Conservation (phyloP, 2,329 filamentous ascomycete genomes). For the Curvularia eragrostidis region DNA sequence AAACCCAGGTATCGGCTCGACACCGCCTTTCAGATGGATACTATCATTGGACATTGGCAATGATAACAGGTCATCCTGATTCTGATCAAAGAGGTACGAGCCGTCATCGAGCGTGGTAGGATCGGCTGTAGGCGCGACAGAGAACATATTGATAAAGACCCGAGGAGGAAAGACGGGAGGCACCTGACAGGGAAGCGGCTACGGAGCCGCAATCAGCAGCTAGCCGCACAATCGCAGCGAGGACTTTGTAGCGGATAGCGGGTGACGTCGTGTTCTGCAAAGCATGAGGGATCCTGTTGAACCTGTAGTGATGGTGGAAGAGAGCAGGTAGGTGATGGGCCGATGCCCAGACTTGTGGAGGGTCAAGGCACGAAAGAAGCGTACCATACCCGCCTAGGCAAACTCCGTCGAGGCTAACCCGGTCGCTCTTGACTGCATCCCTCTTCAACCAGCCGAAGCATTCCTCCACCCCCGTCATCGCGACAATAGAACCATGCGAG, state of each 20-base stretch:
- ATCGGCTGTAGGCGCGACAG: constrained; percentile 43
- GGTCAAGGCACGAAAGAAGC: constrained; percentile 36
- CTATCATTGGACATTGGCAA: constrained; percentile 44
- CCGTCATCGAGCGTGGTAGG: constrained; percentile 44
- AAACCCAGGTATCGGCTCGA: constrained; percentile 43
- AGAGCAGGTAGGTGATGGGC: constrained; percentile 31
- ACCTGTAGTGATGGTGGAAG: constrained; percentile 37
- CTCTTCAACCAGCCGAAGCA: constrained; percentile 2
- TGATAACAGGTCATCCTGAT: constrained; percentile 41
- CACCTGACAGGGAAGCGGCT: constrained; percentile 39
- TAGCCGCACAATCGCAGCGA: constrained; percentile 32
- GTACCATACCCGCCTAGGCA: constrained; percentile 32
- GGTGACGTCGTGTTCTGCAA: constrained; percentile 21
- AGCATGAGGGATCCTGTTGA: constrained; percentile 39
- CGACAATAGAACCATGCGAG: constrained; percentile 4
- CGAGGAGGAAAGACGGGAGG: constrained; percentile 31
- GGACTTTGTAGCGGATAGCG: constrained; percentile 18
- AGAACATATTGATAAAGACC: constrained; percentile 41
- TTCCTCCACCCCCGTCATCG: constrained; percentile 3
- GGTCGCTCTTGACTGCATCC: constrained; percentile 20
- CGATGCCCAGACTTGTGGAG: constrained; percentile 27
- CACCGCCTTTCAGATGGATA: constrained; percentile 43
- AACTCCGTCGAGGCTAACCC: constrained; percentile 25
- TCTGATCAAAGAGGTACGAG: constrained; percentile 44
- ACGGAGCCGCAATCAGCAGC: constrained; percentile 23